phyloP scores from a whole-genome alignment of 805 yeast species.

The Zygosaccharomyces bailii region DNA sequence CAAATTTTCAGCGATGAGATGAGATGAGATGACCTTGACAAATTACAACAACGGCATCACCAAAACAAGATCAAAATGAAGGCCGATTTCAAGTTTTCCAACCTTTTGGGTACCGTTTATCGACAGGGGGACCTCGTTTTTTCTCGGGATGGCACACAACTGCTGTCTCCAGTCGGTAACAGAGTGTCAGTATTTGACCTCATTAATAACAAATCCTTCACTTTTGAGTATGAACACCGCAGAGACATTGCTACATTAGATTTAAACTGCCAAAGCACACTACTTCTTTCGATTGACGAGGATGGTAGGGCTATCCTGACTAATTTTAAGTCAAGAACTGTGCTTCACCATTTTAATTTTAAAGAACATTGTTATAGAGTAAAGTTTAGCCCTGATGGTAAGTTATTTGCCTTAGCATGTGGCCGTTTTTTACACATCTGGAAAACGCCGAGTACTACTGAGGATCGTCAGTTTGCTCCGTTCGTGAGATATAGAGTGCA shows the following conservation, averaged over 20 bases:
- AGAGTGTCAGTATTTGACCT: slow-evolving; percentile 86
- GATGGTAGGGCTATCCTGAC: slow-evolving; percentile 93
- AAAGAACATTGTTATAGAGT: slow-evolving; percentile 71
- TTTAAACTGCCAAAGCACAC: slow-evolving; percentile 74
- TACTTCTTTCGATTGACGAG: slow-evolving; percentile 77
- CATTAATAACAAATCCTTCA: slow-evolving; percentile 76
- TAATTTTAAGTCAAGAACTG: slow-evolving; percentile 77
- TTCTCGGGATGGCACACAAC: slow-evolving; percentile 78
- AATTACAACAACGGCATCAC: not conserved
- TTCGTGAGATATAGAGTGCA: slow-evolving; percentile 86
- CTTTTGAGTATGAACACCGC: slow-evolving; percentile 90
- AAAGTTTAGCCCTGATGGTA: slow-evolving; percentile 86
- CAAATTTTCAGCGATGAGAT: slow-evolving; percentile 24
- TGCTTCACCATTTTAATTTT: slow-evolving; percentile 90
- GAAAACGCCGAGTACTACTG: slow-evolving; percentile 79
- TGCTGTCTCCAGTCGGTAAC: slow-evolving; percentile 92
- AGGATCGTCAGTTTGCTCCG: slow-evolving; percentile 93
- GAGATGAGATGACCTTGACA: slow-evolving; percentile 13
- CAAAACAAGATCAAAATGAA: slow-evolving; percentile 47
- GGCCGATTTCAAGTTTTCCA: slow-evolving; percentile 85
- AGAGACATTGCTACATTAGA: slow-evolving; percentile 78
- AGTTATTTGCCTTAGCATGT: slow-evolving; percentile 77
- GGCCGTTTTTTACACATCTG: slow-evolving; percentile 86
- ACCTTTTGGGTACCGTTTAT: slow-evolving; percentile 90
- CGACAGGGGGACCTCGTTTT: slow-evolving; percentile 86